Conservation (phyloP, 495 filamentous ascomycete species). For the Penicillium paradoxum region DNA sequence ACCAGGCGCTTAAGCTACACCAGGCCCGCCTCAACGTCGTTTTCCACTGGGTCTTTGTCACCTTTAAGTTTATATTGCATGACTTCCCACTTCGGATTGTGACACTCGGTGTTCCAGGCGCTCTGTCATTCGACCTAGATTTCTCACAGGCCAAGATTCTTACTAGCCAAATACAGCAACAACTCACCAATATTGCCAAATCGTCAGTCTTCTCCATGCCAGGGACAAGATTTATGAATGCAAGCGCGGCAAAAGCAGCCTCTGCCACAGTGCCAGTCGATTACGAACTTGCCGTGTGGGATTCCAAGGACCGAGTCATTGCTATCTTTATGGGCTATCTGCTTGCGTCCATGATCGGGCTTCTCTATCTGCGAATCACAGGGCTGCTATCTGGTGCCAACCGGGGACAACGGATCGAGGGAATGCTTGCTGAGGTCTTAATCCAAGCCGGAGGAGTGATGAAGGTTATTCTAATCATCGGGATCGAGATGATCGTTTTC, state of each 20-base stretch:
- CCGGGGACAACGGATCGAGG: constrained; percentile 68
- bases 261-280: constrained; percentile 38
- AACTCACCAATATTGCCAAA: constrained; percentile 19
- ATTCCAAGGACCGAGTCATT: constrained; percentile 66
- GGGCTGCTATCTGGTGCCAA: constrained; percentile 59
- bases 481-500: constrained; percentile 98
- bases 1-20: constrained; percentile 50
- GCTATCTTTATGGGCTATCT: constrained; percentile 79
- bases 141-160: constrained; percentile 11
- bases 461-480: constrained; percentile 98
- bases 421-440: constrained; percentile 72
- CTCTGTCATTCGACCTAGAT: constrained; percentile 17
- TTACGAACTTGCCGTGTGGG: constrained; percentile 68
- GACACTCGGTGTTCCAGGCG: constrained; percentile 20
- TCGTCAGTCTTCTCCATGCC: constrained; percentile 19
- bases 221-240: constrained; percentile 25
- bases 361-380: constrained; percentile 69
- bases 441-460: constrained; percentile 92
- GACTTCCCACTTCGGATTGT: constrained; percentile 37
- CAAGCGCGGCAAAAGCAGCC: constrained; percentile 15
- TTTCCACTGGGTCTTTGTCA: constrained; percentile 14
- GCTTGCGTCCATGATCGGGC: constrained; percentile 65
- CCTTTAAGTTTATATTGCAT: constrained; percentile 32
- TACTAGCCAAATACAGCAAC: constrained; percentile 13
- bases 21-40: constrained; percentile 36